A percentile compares a stretch with the other conserved stretches of the same genome.
Conservation (phyloP, 495 filamentous ascomycete species). For the Penicillium longicatenatum region DNA sequence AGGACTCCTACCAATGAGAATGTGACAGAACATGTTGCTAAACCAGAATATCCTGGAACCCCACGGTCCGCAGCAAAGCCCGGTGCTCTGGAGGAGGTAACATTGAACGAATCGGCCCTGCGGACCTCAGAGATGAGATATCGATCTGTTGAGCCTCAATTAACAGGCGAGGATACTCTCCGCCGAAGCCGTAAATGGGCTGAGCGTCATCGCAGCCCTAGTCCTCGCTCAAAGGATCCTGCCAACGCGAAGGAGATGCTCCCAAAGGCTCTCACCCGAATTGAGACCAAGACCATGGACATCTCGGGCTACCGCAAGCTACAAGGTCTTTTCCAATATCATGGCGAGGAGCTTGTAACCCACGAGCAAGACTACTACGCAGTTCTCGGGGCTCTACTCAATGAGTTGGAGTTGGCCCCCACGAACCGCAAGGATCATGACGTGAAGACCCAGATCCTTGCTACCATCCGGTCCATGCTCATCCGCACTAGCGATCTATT, state of each 20-base stretch:
- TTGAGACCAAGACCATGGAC: slow-evolving; percentile 71
- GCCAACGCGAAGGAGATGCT: slow-evolving; percentile 59
- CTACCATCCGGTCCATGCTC: slow-evolving; percentile 78
- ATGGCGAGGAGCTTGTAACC: slow-evolving; percentile 55
- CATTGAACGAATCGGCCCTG: slow-evolving; percentile 22
- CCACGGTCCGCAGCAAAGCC: slow-evolving; percentile 26
- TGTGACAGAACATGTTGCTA: slow-evolving; percentile 18
- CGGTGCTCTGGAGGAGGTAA: slow-evolving; percentile 30
- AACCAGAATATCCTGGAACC: slow-evolving; percentile 16
- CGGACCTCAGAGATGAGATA: slow-evolving; percentile 15
- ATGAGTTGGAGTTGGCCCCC: slow-evolving; percentile 66
- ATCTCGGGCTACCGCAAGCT: slow-evolving; percentile 88
- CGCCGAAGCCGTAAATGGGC: slow-evolving; percentile 31
- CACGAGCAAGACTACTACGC: slow-evolving; percentile 64
- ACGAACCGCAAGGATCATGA: slow-evolving; percentile 48
- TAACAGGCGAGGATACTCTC: slow-evolving; percentile 16
- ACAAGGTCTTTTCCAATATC: slow-evolving; percentile 75
- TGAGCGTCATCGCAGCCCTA: slow-evolving; percentile 36
- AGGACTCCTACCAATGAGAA: slow-evolving; percentile 32
- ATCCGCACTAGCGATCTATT: slow-evolving; percentile 65
- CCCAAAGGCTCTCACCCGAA: slow-evolving; percentile 72
- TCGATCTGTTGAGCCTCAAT: slow-evolving; percentile 23
- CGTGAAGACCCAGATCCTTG: slow-evolving; percentile 79
- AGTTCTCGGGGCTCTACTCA: slow-evolving; percentile 71
- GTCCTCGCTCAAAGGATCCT: slow-evolving; percentile 47